Conservation (phyloP, 106 monocot genomes). For the Acorus gramineus region DNA sequence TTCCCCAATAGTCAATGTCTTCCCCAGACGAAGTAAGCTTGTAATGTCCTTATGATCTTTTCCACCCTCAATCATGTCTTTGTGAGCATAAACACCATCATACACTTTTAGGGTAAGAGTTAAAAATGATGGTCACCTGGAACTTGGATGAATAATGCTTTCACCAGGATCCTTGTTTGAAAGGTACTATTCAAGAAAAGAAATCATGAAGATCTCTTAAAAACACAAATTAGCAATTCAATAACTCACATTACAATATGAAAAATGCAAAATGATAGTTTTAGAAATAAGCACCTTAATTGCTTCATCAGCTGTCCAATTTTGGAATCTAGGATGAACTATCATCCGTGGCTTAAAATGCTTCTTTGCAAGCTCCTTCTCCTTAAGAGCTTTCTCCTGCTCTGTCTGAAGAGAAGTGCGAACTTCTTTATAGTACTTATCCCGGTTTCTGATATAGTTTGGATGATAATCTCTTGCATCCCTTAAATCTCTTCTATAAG, state of each 20-base stretch:
- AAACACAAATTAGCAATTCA: not conserved
- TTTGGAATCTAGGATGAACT: constrained; percentile 89
- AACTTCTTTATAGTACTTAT: constrained; percentile 47
- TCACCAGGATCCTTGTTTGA: constrained; percentile 94
- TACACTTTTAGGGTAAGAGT: constrained; percentile 81
- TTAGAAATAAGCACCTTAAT: constrained; percentile 38
- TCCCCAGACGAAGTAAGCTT: constrained; percentile 93
- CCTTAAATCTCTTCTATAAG: constrained; percentile 46
- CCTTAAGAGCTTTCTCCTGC: constrained; percentile 60
- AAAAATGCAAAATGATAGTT: not conserved
- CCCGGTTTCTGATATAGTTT: constrained; percentile 13
- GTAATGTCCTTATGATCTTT: constrained; percentile 96
- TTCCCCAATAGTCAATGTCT: constrained; percentile 73
- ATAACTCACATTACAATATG: not conserved
- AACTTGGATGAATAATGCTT: constrained; percentile 83
- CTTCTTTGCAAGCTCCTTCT: constrained; percentile 62
- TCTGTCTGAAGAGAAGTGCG: constrained; percentile 26
- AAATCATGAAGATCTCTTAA: not conserved
- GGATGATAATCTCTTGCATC: constrained; percentile 24
- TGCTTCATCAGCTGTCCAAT: constrained; percentile 83
- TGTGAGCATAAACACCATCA: constrained; percentile 95
- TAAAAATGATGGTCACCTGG: constrained; percentile 81
- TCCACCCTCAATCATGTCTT: constrained; percentile 81
- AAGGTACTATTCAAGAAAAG: constrained; percentile 42
- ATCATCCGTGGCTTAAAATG: constrained; percentile 89